phyloP scores from a whole-genome alignment of 352 stramenopile genomes.

The Albugo candida region DNA sequence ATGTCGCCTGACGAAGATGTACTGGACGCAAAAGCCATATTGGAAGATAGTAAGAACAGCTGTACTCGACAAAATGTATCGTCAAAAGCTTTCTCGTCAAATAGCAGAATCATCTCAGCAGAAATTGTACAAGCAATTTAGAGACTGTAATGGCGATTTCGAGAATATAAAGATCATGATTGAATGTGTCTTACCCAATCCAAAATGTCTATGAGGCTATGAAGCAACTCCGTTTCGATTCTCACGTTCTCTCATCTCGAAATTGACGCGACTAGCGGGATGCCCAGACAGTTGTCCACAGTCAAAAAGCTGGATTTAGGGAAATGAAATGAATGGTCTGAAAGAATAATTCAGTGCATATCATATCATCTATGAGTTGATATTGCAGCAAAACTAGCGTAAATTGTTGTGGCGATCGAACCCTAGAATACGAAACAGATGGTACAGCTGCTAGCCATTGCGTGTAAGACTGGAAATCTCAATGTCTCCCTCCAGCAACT shows the following conservation, averaged over 20 bases:
- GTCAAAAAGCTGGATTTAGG: conserved; percentile 78
- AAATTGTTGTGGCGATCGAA: conserved; percentile 86
- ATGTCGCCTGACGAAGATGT: conserved; percentile 16
- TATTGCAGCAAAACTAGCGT: conserved; percentile 71
- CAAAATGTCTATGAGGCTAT: conserved; percentile 69
- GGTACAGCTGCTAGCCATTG: conserved; percentile 77
- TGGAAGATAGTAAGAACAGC: conserved; percentile 11
- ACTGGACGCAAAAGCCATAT: conserved; percentile 10
- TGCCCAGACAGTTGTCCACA: conserved; percentile 71
- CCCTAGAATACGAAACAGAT: conserved; percentile 88
- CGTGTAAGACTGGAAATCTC: conserved; percentile 44
- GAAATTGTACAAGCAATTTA: conserved; percentile 25
- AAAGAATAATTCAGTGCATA: conserved; percentile 82
- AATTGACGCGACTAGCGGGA: conserved; percentile 53
- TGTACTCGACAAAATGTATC: conserved; percentile 12
- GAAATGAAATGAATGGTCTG: conserved; percentile 80
- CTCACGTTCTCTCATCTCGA: conserved; percentile 65
- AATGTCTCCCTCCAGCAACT: conserved; percentile 49
- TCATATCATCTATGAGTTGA: conserved; percentile 68
- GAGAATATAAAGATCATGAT: conserved; percentile 53
- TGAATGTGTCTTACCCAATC: conserved; percentile 65
- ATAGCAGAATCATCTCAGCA: conserved; percentile 1
- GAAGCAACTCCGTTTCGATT: conserved; percentile 83
- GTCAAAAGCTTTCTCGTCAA: conserved; percentile 20
- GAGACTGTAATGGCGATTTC: conserved; percentile 54